A percentile compares a stretch with the other conserved stretches of the same genome.
Evolutionary conservation across 2,329 filamentous ascomycete genomes (phyloP).

Genomic region (Orbilia javanica): DNA sequence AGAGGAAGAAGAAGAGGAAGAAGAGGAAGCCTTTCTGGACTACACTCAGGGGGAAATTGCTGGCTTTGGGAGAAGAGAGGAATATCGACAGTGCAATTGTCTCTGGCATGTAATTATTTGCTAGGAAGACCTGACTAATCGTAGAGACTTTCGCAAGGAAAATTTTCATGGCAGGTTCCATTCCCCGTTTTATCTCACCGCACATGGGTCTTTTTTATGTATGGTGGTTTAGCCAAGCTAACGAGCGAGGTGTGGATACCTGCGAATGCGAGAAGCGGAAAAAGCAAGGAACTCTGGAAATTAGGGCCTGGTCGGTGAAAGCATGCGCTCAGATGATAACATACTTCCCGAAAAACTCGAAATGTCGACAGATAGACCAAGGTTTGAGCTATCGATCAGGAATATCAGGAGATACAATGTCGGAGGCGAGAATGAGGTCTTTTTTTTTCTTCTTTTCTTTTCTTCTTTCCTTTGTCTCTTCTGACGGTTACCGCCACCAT

Average conservation of each 20-base stretch:
- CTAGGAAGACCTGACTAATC: slow-evolving; percentile 39
- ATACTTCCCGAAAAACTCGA: slow-evolving; percentile 49
- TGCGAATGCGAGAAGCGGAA: slow-evolving; percentile 43
- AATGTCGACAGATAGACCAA: slow-evolving; percentile 35
- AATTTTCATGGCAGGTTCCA: slow-evolving; percentile 46
- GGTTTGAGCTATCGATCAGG: slow-evolving; percentile 19
- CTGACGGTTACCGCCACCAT: background rate
- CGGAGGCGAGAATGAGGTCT: background rate
- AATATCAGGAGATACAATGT: slow-evolving; percentile 14
- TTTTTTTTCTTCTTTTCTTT: background rate
- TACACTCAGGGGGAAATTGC: slow-evolving; percentile 53
- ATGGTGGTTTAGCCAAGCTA: slow-evolving; percentile 52
- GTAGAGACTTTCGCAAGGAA: slow-evolving; percentile 52
- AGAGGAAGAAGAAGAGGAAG: too few species aligned
- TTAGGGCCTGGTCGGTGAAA: slow-evolving; percentile 44
- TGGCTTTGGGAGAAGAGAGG: slow-evolving; percentile 14
- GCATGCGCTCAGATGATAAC: slow-evolving; percentile 59
- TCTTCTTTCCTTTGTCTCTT: background rate
- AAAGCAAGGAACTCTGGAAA: slow-evolving; percentile 50
- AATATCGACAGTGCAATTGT: slow-evolving; percentile 5
- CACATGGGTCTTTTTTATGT: slow-evolving; percentile 18
- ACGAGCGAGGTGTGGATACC: slow-evolving; percentile 56
- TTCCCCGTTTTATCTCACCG: slow-evolving; percentile 54
- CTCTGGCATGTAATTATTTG: slow-evolving; percentile 24
- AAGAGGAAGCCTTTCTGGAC: slow-evolving; percentile 32